Evolutionary conservation across 2,329 filamentous ascomycete species (phyloP), one percentile per base, ranked within the genome.

Genomic region (Aspergillus ochraceoroseus): DNA sequence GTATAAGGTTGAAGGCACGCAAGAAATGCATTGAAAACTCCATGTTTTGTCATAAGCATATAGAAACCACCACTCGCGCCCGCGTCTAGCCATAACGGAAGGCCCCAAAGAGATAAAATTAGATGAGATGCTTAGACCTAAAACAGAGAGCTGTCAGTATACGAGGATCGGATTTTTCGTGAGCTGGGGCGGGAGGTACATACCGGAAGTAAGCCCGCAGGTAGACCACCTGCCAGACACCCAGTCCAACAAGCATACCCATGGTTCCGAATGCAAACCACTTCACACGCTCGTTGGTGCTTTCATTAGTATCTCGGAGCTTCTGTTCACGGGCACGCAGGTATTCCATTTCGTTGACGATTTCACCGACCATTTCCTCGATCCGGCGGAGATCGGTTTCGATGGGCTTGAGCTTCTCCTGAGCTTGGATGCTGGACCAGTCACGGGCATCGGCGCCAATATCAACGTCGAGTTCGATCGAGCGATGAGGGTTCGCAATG

Each of bases 231-330:
- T 98, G 92, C 92, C 92, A 98, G 28, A 74, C 88, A 66, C 92
- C 94, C 56, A 98, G 74, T 22, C 79, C 86, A 53, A 95, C 74
- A 55, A 98, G 72, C 74, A 95, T 83, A 48, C 87, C 84, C 71
- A 95, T 96, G 18, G 90, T 96, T 52, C 82, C 80, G 64, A 95
- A 82, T 33, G 90, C 90, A 69, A 98, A 98, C 88, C 87, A 96
- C 75, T 96, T 98, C 60, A 98, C 92, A 44, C 92, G 80, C 70
- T 85, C 92, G 71, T 98, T 98, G 53, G 92, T 98, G 75, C 90
- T 96, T 82, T 98, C 92, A 69, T 98, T 98, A 55, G 92, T 98
- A 71, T 98, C 90, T 65, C 92, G 78, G 57, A 98, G 77, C 74
- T 87, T 94, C 78, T 95, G 88, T 75, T 98, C 92, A 57, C 92